Evolutionary conservation across 176 grass and related monocot genomes (phyloP).

Genomic region (Triticum dicoccoides): DNA sequence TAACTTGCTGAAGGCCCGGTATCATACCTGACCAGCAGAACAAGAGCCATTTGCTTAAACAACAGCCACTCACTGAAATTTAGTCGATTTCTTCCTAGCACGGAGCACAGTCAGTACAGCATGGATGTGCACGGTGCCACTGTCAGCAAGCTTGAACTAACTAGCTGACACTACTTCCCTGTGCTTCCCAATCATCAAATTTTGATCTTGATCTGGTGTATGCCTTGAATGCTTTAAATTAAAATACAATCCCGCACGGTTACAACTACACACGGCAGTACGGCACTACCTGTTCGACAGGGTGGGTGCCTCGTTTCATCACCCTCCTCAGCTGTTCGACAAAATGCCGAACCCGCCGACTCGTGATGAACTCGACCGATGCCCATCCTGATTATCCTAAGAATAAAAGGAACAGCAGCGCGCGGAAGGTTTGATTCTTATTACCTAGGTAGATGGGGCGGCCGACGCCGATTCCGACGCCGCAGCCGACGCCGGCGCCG

Average conservation of each 20-base stretch:
- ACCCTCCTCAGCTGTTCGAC: not conserved
- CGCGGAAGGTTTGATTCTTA: not conserved
- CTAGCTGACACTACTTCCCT: not conserved
- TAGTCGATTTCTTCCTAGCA: not conserved
- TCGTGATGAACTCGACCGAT: not conserved
- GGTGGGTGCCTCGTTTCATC: conserved; percentile 16
- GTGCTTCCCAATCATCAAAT: not conserved
- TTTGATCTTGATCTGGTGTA: not conserved
- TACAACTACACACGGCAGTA: conserved; percentile 9
- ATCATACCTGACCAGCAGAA: conserved; percentile 62
- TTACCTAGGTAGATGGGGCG: conserved; percentile 83
- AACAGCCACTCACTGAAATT: not conserved
- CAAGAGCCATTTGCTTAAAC: not conserved
- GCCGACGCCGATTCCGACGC: conserved; percentile 72
- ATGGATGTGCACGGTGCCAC: not conserved
- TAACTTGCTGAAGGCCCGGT: conserved; percentile 84
- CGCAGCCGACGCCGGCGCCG: conserved; percentile 80
- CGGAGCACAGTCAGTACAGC: not conserved
- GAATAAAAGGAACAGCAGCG: not conserved
- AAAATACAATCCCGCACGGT: not conserved
- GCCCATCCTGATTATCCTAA: not conserved
- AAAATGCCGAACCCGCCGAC: not conserved
- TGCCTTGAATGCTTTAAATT: not conserved
- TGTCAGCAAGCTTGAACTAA: not conserved
- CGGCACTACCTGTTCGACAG: not conserved